Conservation (phyloP, 257 asterid genomes). For the Lycium barbarum region DNA sequence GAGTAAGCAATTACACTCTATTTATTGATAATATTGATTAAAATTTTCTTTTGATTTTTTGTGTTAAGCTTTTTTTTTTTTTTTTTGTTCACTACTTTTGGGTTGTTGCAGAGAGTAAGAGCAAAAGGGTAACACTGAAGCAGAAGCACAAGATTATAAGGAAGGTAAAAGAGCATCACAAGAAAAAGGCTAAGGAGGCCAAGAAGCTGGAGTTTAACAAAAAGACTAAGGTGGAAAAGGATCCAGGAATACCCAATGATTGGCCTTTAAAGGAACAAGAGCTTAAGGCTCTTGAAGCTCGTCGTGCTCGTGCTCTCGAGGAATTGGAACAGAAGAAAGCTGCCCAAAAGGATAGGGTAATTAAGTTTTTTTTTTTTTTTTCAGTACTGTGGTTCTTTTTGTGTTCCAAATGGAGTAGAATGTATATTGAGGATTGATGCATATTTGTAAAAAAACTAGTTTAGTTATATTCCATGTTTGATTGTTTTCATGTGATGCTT, state of each 20-base stretch:
- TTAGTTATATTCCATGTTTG: background rate
- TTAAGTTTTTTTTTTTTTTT: background rate
- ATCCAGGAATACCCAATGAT: conserved; percentile 92
- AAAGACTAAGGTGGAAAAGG: conserved; percentile 80
- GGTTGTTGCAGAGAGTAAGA: conserved; percentile 76
- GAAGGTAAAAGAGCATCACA: conserved; percentile 92
- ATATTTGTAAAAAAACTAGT: background rate
- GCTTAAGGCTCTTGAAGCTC: conserved; percentile 84
- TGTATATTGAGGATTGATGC: background rate
- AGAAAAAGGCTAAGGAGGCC: conserved; percentile 88
- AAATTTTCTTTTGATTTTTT: background rate
- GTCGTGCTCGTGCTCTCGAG: conserved; percentile 73
- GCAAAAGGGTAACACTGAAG: conserved; percentile 83
- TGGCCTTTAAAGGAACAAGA: conserved; percentile 97
- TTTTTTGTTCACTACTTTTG: background rate
- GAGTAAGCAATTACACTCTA: conserved; percentile 47
- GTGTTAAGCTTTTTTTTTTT: background rate
- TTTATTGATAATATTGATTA: background rate
- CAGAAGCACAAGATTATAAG: conserved; percentile 79
- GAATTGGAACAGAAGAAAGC: conserved; percentile 87
- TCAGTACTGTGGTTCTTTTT: no score
- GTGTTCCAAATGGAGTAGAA: background rate
- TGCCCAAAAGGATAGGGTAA: conserved; percentile 94
- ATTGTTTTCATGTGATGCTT: background rate
- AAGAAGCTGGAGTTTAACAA: conserved; percentile 66